Evolutionary conservation across 257 asterid genomes (phyloP), one percentile per base, ranked within the genome.

Genomic region (Perilla frutescens): DNA sequence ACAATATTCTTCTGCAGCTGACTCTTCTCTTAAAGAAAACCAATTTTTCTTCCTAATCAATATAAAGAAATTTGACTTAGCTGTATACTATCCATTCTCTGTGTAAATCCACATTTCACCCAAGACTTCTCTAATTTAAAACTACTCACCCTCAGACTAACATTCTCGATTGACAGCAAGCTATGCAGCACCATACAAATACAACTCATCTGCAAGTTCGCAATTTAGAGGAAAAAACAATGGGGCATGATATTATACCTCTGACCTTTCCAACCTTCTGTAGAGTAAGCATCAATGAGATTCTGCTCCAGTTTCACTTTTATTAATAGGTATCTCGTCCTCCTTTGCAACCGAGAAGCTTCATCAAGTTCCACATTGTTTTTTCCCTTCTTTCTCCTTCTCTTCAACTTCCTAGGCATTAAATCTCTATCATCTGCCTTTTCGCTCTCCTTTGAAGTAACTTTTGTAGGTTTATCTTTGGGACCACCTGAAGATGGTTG

Each of bases 241-340:
- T 2, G 43, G 83, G 65, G 26, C 56, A 48, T 69, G 72, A 79
- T 36, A 67, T 60, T 76, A 79, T 87, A 94, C 99, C 99, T 94
- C 84, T 94, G 97, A 72, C 99, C 99, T 81, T 91, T 90, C 99
- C 99, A 94, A 67, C 99, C 99, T 82, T 94, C 97, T 37, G 91
- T 72, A 72, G 97, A 90, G 81, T 94, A 94, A 74, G 99, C 99
- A 83, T 94, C 99, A 75, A 94, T 84, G 47, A 94, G 91, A 79
- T 94, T 91, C 91, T 94, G 99, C 86, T 94, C 99, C 84, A 81
- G 81, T 86, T 91, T 94, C 83, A 91, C 82, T 85, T 91, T 94
- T 56, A 94, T 81, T 79, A 91, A 81, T 65, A 94, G 82, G 84
- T 90, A 90, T 79, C 91, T 84, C 43, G 98, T 88, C 90, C 97